Conservation (phyloP, 2,329 filamentous ascomycete species). For the Claviceps digitariae region DNA sequence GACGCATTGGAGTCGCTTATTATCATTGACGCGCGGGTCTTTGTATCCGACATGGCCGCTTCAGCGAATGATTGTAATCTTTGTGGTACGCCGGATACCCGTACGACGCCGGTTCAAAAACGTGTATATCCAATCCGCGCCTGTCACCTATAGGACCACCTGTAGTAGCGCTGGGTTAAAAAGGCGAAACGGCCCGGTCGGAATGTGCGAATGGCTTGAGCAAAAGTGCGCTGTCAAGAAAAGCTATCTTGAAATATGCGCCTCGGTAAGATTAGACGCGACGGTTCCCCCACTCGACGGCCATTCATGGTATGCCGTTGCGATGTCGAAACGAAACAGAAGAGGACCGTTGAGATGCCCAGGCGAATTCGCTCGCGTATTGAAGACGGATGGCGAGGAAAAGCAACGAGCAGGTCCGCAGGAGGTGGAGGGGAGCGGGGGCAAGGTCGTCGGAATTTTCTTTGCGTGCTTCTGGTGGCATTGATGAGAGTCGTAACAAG, state of each 20-base stretch:
- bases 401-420: background rate
- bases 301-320: slow-evolving; percentile 6
- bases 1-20: background rate
- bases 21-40: background rate
- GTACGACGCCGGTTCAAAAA: background rate
- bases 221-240: slow-evolving; percentile 1
- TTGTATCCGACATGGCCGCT: slow-evolving; percentile 2
- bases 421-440: background rate
- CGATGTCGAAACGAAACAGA: background rate
- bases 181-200: background rate
- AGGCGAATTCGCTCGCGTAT: background rate
- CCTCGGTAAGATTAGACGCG: slow-evolving; percentile 1
- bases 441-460: background rate
- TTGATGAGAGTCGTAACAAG: background rate
- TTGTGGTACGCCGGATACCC: background rate
- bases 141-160: background rate
- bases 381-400: background rate
- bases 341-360: background rate
- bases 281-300: background rate
- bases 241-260: slow-evolving; percentile 2
- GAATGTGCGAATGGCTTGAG: background rate
- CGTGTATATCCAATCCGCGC: background rate
- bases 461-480: background rate
- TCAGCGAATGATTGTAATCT: background rate
- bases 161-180: too few species aligned